phyloP scores from a whole-genome alignment of 148 eudicot genomes.

The Agrostemma githago region DNA sequence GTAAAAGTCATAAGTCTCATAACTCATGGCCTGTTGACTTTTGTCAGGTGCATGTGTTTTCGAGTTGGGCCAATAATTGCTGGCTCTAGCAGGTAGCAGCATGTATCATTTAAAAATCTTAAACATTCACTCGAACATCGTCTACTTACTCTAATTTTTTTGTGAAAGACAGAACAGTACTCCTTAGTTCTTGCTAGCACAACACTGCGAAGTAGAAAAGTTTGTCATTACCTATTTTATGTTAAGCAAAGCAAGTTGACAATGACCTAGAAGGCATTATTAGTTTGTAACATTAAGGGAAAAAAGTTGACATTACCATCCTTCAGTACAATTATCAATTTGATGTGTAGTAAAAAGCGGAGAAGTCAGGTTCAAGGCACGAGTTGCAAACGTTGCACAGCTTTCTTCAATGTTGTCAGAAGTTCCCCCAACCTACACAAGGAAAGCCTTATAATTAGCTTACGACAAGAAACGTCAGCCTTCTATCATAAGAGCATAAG shows the following conservation, averaged over 20 bases:
- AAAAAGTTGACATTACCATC: conserved; percentile 54
- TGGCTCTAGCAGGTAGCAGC: background rate
- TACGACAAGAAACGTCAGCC: background rate
- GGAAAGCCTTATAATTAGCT: background rate
- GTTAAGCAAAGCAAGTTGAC: background rate
- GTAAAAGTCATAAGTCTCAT: background rate
- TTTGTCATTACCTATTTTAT: background rate
- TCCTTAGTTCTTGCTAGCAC: conserved; percentile 82
- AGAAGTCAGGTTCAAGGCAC: conserved; percentile 65
- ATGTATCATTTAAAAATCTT: conserved; percentile 4
- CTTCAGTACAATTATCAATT: conserved; percentile 97
- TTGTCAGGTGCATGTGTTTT: background rate
- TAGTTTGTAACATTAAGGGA: background rate
- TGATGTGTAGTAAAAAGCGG: conserved; percentile 91
- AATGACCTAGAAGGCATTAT: background rate
- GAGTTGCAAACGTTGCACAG: conserved; percentile 90
- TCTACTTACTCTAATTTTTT: conserved; percentile 73
- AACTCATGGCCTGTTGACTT: background rate
- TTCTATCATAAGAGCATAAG: background rate
- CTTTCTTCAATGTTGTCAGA: conserved; percentile 93
- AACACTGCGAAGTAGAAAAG: conserved; percentile 52
- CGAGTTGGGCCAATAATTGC: background rate
- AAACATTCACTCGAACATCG: background rate
- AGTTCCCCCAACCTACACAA: conserved; percentile 85
- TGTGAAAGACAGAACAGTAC: conserved; percentile 84